A percentile compares a stretch with the other conserved stretches of the same genome.
phyloP scores from a whole-genome alignment of 2,329 filamentous ascomycete genomes.

The Diatrype stigma region DNA sequence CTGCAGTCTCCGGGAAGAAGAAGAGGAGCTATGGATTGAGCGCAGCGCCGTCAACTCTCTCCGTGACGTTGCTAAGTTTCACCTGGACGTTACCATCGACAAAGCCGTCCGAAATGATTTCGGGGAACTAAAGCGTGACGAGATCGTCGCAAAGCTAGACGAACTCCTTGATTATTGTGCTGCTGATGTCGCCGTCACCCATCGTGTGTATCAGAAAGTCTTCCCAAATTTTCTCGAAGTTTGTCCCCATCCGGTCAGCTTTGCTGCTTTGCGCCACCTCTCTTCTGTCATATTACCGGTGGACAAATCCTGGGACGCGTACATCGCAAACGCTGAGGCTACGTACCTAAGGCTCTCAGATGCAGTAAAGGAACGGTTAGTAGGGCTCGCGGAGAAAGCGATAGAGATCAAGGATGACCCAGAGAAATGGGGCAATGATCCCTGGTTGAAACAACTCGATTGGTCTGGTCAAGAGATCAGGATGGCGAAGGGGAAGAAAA shows the following conservation, averaged over 20 bases:
- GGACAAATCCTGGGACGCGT: constrained; percentile 80
- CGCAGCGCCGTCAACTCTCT: constrained; percentile 93
- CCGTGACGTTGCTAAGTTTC: constrained; percentile 92
- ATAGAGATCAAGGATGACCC: constrained; percentile 66
- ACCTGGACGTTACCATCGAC: constrained; percentile 86
- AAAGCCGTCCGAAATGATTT: constrained; percentile 86
- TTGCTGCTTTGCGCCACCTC: constrained; percentile 88
- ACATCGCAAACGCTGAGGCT: constrained; percentile 77
- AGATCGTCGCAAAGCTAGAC: constrained; percentile 68
- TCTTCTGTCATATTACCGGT: constrained; percentile 90
- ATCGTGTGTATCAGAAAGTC: constrained; percentile 89
- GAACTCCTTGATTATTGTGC: constrained; percentile 91
- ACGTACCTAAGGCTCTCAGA: constrained; percentile 75
- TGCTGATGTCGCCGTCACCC: constrained; percentile 87
- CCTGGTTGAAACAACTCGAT: constrained; percentile 90
- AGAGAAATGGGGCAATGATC: constrained; percentile 70
- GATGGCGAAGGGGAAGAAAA: constrained; percentile 89
- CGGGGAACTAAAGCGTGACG: constrained; percentile 70
- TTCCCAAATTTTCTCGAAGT: constrained; percentile 85
- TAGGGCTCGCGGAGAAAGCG: constrained; percentile 72
- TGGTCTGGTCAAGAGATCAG: constrained; percentile 92
- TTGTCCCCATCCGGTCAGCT: constrained; percentile 96
- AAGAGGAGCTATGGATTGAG: constrained; percentile 94
- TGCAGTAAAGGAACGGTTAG: constrained; percentile 71
- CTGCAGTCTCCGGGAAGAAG: constrained; percentile 67